Conservation (phyloP, 2,329 filamentous ascomycete species). For the Aspergillus awamori region DNA sequence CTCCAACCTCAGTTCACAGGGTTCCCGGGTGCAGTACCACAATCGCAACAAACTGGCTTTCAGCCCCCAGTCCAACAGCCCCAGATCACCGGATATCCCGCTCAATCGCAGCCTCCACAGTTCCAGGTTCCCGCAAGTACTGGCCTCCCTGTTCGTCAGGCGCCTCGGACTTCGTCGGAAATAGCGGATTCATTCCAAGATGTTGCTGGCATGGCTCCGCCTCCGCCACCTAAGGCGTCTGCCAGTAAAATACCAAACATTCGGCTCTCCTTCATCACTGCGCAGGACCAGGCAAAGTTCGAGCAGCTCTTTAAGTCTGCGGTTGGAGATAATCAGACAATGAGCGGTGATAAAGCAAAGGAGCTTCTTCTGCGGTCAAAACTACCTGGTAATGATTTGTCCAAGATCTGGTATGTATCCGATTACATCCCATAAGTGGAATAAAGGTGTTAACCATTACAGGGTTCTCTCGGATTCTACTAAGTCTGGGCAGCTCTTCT, state of each 20-base stretch:
- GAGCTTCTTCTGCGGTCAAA: conserved; percentile 88
- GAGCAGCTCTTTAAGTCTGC: conserved; percentile 97
- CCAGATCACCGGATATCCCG: conserved; percentile 62
- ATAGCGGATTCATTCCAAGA: conserved; percentile 65
- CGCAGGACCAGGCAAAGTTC: conserved; percentile 92
- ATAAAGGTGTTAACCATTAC: conserved; percentile 12
- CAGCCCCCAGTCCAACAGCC: conserved; percentile 58
- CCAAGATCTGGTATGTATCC: conserved; percentile 78
- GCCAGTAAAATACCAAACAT: conserved; percentile 88
- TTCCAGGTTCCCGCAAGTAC: conserved; percentile 49
- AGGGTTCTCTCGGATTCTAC: conserved; percentile 95
- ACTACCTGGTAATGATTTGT: conserved; percentile 81
- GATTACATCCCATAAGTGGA: conserved; percentile 8
- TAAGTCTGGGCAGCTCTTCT: conserved; percentile 91
- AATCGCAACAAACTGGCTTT: conserved; percentile 49
- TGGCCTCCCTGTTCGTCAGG: conserved; percentile 56
- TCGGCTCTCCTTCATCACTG: conserved; percentile 92
- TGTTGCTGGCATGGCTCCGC: conserved; percentile 54
- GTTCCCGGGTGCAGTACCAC: conserved; percentile 48
- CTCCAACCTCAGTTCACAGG: conserved; percentile 53
- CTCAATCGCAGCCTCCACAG: conserved; percentile 40
- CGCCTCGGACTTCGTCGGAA: conserved; percentile 63
- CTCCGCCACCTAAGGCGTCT: conserved; percentile 62
- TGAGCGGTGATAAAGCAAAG: conserved; percentile 90
- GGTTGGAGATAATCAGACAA: conserved; percentile 77